These are phyloP conservation scores for Sporothrix sp. DNA, from an alignment of 2,329 filamentous ascomycete species.

Conservation along the genomic window DNA sequence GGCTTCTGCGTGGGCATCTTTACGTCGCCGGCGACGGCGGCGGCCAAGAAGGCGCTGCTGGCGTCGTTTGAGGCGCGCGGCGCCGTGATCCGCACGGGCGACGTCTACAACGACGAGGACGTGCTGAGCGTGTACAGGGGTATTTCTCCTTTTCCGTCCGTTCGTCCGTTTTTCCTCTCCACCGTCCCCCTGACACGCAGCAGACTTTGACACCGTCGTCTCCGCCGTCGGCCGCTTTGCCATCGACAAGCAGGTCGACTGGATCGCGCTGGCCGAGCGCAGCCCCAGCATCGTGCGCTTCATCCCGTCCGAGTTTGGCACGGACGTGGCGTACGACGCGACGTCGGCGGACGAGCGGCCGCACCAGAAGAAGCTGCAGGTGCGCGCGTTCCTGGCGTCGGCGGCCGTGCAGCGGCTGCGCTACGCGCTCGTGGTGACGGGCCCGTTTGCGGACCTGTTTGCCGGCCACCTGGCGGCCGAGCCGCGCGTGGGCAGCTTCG, in stretches of 20 bases:
- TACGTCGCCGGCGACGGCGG: constrained; percentile 27
- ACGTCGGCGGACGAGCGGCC: constrained; percentile 13
- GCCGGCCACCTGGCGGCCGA: constrained; percentile 8
- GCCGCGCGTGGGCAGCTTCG: constrained; percentile 12
- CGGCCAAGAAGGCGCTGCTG: constrained; percentile 10
- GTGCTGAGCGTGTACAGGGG: constrained; percentile 11
- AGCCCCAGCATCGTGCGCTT: constrained; percentile 42
- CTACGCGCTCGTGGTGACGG: constrained; percentile 11
- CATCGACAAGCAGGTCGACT: constrained; percentile 15
- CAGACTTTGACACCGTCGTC: constrained; percentile 14
- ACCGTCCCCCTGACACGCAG: neutral
- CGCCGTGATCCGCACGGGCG: constrained; percentile 6
- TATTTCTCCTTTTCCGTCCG: neutral
- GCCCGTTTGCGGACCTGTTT: constrained; percentile 15
- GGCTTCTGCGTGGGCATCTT: constrained; percentile 35
- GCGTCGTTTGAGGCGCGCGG: neutral
- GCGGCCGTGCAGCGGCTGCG: constrained; percentile 3
- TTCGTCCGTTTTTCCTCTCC: no score
- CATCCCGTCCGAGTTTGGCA: constrained; percentile 18
- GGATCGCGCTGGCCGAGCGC: constrained; percentile 32
- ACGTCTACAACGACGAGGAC: constrained; percentile 11
- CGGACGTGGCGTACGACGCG: constrained; percentile 12
- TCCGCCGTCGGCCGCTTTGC: constrained; percentile 14
- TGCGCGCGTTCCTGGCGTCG: constrained; percentile 10
- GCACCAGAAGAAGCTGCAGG: constrained; percentile 16